A percentile compares a stretch with the other conserved stretches of the same genome.
Conservation (phyloP, 2,329 filamentous ascomycete genomes). For the Phaeosphaeriaceae sp. region DNA sequence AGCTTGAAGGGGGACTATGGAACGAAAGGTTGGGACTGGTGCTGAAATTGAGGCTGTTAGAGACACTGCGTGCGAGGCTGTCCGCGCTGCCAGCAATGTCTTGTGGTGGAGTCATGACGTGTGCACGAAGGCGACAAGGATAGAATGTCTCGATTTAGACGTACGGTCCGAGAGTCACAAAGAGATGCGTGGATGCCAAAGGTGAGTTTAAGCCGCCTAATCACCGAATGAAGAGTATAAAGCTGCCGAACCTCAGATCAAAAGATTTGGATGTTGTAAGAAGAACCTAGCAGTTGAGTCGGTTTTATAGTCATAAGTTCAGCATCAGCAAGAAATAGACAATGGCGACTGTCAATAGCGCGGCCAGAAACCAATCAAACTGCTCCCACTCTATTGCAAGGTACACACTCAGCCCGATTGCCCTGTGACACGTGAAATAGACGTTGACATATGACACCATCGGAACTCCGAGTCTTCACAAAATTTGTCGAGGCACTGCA, state of each 20-base stretch:
- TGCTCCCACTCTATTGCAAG: slow-evolving; percentile 19
- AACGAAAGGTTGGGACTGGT: slow-evolving; percentile 78
- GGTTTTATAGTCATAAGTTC: slow-evolving; percentile 9
- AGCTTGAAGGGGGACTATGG: slow-evolving; percentile 72
- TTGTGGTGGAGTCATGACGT: slow-evolving; percentile 45
- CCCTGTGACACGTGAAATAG: slow-evolving; percentile 4
- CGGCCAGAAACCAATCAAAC: slow-evolving; percentile 20
- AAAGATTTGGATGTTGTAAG: not conserved
- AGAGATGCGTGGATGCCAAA: slow-evolving; percentile 2
- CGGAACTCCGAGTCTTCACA: slow-evolving; percentile 21
- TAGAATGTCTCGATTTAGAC: slow-evolving; percentile 25
- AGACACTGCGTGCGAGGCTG: slow-evolving; percentile 54
- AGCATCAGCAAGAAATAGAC: slow-evolving; percentile 20
- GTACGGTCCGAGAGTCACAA: slow-evolving; percentile 17
- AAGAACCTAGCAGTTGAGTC: not conserved
- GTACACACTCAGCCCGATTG: slow-evolving; percentile 11
- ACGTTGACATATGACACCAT: slow-evolving; percentile 24
- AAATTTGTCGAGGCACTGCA: slow-evolving; percentile 38
- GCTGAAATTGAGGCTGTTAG: slow-evolving; percentile 70
- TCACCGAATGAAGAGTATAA: too few species aligned
- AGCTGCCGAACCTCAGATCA: not conserved
- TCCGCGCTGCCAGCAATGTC: slow-evolving; percentile 43
- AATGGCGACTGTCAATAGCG: slow-evolving; percentile 21
- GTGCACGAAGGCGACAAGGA: slow-evolving; percentile 25
- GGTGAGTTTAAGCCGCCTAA: too few species aligned